Evolutionary conservation across 257 asterid species (phyloP).

Genomic region (Solanum sejunctum): DNA sequence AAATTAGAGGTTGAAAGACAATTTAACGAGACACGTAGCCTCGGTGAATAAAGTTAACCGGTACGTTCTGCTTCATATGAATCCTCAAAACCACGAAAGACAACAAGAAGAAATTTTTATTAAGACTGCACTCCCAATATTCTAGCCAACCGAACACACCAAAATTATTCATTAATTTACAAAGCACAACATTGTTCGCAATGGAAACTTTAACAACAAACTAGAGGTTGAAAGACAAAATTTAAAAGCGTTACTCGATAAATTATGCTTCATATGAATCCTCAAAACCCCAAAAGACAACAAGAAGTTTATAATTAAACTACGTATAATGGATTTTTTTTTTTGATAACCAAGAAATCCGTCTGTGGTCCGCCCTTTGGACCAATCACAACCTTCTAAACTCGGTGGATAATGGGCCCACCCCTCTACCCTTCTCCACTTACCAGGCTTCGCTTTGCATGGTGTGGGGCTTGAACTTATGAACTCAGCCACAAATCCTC

Average conservation of each 20-base stretch:
- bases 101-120: not conserved
- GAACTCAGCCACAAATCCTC: too few species aligned
- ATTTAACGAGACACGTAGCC: not conserved
- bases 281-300: not conserved
- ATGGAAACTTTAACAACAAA: not conserved
- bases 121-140: not conserved
- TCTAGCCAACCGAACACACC: not conserved
- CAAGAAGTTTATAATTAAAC: not conserved
- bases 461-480: too few species aligned
- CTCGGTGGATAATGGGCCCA: too few species aligned
- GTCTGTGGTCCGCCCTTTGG: too few species aligned
- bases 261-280: not conserved
- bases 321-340: too few species aligned
- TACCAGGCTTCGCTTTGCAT: too few species aligned
- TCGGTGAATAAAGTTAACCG: not conserved
- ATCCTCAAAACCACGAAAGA: not conserved
- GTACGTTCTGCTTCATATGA: not conserved
- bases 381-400: too few species aligned
- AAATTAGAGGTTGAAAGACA: not conserved
- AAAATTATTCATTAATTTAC: not conserved
- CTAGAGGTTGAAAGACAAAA: not conserved
- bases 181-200: not conserved
- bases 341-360: too few species aligned
- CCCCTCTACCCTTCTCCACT: too few species aligned
- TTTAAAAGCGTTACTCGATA: not conserved